phyloP scores from a whole-genome alignment of 495 filamentous ascomycete species.

The Parathielavia hyrcaniae region DNA sequence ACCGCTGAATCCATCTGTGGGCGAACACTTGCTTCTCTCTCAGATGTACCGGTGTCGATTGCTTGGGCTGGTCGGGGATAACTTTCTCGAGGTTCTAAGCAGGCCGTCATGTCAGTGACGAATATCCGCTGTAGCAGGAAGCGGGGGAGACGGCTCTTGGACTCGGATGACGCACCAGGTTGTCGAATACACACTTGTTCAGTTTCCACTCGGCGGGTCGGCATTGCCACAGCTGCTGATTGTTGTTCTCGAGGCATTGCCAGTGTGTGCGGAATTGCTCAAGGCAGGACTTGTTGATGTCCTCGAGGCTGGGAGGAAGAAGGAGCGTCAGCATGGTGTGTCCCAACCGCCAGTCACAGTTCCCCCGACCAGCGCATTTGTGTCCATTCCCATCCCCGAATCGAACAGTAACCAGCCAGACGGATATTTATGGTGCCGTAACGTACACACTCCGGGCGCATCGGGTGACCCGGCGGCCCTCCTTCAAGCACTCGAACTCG shows the following conservation, averaged over 20 bases:
- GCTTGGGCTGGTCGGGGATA: constrained; percentile 75
- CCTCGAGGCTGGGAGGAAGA: constrained; percentile 62
- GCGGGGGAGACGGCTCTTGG: neutral
- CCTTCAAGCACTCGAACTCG: constrained; percentile 90
- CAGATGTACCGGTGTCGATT: constrained; percentile 75
- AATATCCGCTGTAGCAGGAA: constrained; percentile 3
- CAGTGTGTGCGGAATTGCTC: constrained; percentile 87
- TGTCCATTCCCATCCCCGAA: neutral
- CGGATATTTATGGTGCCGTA: neutral
- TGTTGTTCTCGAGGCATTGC: constrained; percentile 94
- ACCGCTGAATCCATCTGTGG: constrained; percentile 41
- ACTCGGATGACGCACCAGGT: constrained; percentile 59
- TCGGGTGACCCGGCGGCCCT: constrained; percentile 90
- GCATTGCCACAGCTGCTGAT: constrained; percentile 94
- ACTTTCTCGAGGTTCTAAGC: constrained; percentile 78
- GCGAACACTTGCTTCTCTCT: constrained; percentile 72
- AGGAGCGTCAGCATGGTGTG: constrained; percentile 1
- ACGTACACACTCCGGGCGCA: constrained; percentile 95
- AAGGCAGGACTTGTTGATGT: constrained; percentile 93
- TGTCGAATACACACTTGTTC: constrained; percentile 91
- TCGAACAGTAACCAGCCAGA: no score
- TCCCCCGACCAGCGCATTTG: neutral
- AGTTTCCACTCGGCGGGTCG: constrained; percentile 69
- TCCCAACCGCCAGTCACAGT: neutral
- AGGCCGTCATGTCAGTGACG: neutral